Evolutionary conservation across 2,329 filamentous ascomycete genomes (phyloP), one percentile per base, ranked within the genome.

Genomic region (Fusarium sp.): DNA sequence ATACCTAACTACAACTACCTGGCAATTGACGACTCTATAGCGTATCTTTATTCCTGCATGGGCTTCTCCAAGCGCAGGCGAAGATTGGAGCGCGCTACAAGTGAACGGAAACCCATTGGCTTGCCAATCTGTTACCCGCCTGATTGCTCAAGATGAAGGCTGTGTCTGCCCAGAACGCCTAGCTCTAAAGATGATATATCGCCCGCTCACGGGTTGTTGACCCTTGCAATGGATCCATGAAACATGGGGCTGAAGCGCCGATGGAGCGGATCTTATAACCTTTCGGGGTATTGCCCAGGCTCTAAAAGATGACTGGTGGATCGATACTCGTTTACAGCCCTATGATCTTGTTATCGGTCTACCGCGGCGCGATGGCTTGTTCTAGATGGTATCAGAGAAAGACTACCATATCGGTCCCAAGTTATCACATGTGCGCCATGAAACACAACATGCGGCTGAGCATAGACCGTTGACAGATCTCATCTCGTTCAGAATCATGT

Each of bases 61-160:
- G 21, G 21, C 18, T n/a, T 37, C 3, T 18, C 16, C 31, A 37
- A 18, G 16, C 2, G 9, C 16, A n/a, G 4, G 1, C 5, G 18
- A 11, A 3, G 6, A 6, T 3, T 7, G 7, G 3, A n/a, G 34
- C 18, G 34, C 34, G 10, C 18, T 12, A n/a, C 0, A 11, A n/a
- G 5, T 0, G 0, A 3, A 37, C 9, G 18, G 5, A n/a, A n/a
- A n/a, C 18, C 12, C 6, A 37, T n/a, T 37, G 10, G 34, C 0
- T 37, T n/a, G 10, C 9, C 18, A 14, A 30, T 30, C 6, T 13
- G 3, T 13, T 3, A 7, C 12, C 28, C 28, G 28, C 28, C 6
- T 7, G 34, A n/a, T 2, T n/a, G 10, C 18, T 6, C 18, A 37
- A n/a, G 34, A 37, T 7, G 10, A 37, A 37, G 34, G 18, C 18